Percentiles rank a stretch among this genome's conserved stretches.
These are phyloP conservation scores for Tylopilus microsporus DNA, from an alignment of 1,284 basidiomycete genomes.

Conservation along the genomic window DNA sequence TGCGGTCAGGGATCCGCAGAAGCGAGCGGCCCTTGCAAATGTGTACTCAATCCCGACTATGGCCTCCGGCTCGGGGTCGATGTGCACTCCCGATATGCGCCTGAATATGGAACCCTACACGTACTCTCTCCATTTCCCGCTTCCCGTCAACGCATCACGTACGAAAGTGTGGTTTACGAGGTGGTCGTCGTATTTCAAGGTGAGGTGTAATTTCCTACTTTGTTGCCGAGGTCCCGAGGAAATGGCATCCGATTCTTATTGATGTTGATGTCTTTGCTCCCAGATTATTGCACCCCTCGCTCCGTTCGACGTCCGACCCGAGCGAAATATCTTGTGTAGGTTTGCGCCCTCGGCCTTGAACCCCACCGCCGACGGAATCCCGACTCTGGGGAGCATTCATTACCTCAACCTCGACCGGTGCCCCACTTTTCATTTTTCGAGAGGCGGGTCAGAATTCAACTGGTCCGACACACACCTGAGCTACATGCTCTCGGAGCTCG, in stretches of 20 bases:
- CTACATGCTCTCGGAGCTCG: conserved; percentile 29
- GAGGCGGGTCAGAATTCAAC: conserved; percentile 1
- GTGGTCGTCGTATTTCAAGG: conserved; percentile 50
- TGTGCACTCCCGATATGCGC: neutral
- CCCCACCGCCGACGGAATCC: conserved; percentile 2
- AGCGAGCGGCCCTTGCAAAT: conserved; percentile 10
- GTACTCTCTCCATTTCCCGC: conserved; percentile 19
- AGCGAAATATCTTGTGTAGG: conserved; percentile 25
- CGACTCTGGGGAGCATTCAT: conserved; percentile 40
- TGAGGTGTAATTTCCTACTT: conserved; percentile 13
- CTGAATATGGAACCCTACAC: conserved; percentile 14
- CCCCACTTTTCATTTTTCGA: conserved; percentile 26
- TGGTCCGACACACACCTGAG: conserved; percentile 30
- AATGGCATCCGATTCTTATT: neutral
- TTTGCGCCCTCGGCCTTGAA: conserved; percentile 30
- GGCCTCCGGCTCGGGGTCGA: neutral
- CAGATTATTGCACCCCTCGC: conserved; percentile 31
- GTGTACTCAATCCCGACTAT: conserved; percentile 8
- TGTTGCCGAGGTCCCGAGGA: neutral
- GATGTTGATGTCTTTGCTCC: neutral
- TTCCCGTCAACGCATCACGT: conserved; percentile 31
- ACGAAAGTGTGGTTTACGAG: conserved; percentile 44
- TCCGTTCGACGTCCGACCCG: conserved; percentile 18
- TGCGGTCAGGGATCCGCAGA: conserved; percentile 18
- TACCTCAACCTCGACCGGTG: conserved; percentile 36